Evolutionary conservation across 73 alveolate genomes (phyloP), one percentile per base, ranked within the genome.

Genomic region (Paramecium primaurelia): DNA sequence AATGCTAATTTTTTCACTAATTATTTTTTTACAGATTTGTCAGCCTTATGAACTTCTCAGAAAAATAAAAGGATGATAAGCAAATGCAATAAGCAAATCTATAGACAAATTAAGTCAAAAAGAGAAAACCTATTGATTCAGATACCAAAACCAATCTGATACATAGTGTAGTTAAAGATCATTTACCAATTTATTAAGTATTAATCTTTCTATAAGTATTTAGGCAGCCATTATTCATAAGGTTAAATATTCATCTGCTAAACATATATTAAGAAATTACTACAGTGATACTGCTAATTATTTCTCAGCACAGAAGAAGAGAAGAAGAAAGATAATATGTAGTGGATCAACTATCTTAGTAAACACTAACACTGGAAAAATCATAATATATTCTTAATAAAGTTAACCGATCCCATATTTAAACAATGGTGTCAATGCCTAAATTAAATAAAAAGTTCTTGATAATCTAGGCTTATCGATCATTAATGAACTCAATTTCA

Each of bases 161-260:
- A 25, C 40, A 22, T 14, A 68, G 51, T 34, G 84, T 68, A 6
- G 47, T 68, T 0, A 34, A 68, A 32, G 84, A 68, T 68, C 84
- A 68, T 26, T 34, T 68, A 10, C 40, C 84, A 68, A 68, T 68
- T 25, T 68, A 68, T 68, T 68, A 68, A 68, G 84, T 68, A 68
- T 32, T 8, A 68, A 68, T 32, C 12, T 54, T 54, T 26, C 25
- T 12, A 32, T 32, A 2, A 4, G 2, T 68, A 28, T 3, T 0
- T 68, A 68, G 84, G 84, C 84, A 32, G 84, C 84, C 28, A 68
- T 68, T 22, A 28, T 68, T 25, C 84, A 68, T 68, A 68, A 68
- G 30, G 47, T 68, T 34, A 68, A 68, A 68, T 68, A 68, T 68
- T 68, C 84, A 32, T 12, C 84, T 12, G 84, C 84, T 25, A 68